phyloP scores from a whole-genome alignment of 176 grass and related monocot species.

The Oryza officinalis region DNA sequence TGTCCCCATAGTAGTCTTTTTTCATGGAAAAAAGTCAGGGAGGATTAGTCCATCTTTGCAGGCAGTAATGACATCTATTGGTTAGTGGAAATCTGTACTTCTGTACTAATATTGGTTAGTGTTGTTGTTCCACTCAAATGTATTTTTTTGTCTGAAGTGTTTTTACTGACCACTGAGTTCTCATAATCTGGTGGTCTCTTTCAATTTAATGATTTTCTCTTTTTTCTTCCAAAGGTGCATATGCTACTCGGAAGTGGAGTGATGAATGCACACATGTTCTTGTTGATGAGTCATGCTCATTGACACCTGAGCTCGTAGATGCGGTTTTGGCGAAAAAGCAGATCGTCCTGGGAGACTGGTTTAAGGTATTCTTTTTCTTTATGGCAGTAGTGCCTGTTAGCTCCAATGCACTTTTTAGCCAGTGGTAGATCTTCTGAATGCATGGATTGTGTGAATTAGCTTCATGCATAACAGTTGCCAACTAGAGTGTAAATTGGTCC shows the following conservation, averaged over 20 bases:
- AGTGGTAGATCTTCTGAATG: conserved; percentile 4
- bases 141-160: conserved; percentile 2
- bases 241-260: conserved; percentile 71
- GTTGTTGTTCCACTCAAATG: neutral
- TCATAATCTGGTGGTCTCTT: conserved; percentile 23
- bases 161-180: neutral
- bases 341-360: conserved; percentile 70
- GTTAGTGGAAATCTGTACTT: conserved; percentile 52
- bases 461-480: conserved; percentile 2
- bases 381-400: conserved; percentile 9
- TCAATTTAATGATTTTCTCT: neutral
- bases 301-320: conserved; percentile 76
- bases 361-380: conserved; percentile 59
- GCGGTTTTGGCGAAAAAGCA: conserved; percentile 73
- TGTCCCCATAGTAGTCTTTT: conserved; percentile 63
- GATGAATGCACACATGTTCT: conserved; percentile 83
- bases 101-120: conserved; percentile 22
- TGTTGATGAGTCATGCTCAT: conserved; percentile 69
- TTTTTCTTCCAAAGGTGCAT: conserved; percentile 59
- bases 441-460: conserved; percentile 31
- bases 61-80: conserved; percentile 69
- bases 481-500: neutral
- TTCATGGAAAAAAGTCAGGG: conserved; percentile 50
- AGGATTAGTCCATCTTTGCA: conserved; percentile 61
- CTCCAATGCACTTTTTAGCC: conserved; percentile 7